phyloP scores from a whole-genome alignment of 352 stramenopile genomes.

The Pythium aquatile region DNA sequence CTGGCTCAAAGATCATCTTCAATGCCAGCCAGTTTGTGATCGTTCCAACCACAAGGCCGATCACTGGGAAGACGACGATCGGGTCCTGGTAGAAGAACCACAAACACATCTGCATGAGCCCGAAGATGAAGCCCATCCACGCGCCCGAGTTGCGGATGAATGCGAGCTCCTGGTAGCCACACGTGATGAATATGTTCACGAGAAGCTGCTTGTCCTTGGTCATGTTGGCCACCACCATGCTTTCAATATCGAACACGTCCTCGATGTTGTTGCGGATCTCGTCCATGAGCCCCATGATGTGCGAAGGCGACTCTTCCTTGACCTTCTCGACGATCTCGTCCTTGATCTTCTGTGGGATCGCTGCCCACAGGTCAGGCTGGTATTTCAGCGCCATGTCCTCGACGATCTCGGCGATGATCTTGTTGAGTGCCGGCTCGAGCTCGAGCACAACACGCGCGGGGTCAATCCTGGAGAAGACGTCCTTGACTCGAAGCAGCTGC shows the following conservation, averaged over 20 bases:
- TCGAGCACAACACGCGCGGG: conserved; percentile 87
- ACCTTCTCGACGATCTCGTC: conserved; percentile 92
- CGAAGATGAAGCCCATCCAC: conserved; percentile 88
- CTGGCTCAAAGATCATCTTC: conserved; percentile 91
- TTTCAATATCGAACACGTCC: conserved; percentile 93
- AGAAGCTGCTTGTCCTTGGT: conserved; percentile 93
- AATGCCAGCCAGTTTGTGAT: conserved; percentile 95
- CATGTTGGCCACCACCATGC: conserved; percentile 93
- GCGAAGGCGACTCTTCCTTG: conserved; percentile 88
- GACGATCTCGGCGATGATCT: conserved; percentile 85
- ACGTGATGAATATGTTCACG: conserved; percentile 94
- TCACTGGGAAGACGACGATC: conserved; percentile 85
- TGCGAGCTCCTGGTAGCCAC: conserved; percentile 85
- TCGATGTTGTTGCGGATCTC: conserved; percentile 94
- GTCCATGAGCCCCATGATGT: conserved; percentile 92
- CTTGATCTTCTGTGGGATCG: conserved; percentile 75
- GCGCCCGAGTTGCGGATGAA: conserved; percentile 90
- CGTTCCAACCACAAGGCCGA: conserved; percentile 94
- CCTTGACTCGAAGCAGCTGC: conserved; percentile 91
- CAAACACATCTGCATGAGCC: conserved; percentile 87
- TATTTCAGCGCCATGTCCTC: conserved; percentile 90
- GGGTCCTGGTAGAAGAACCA: conserved; percentile 81
- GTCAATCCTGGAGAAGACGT: conserved; percentile 92
- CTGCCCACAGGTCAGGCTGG: conserved; percentile 74
- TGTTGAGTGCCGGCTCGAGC: conserved; percentile 91